These are phyloP conservation scores for Suillus decipiens DNA, from an alignment of 768 basidiomycete species.

Conservation along the genomic window DNA sequence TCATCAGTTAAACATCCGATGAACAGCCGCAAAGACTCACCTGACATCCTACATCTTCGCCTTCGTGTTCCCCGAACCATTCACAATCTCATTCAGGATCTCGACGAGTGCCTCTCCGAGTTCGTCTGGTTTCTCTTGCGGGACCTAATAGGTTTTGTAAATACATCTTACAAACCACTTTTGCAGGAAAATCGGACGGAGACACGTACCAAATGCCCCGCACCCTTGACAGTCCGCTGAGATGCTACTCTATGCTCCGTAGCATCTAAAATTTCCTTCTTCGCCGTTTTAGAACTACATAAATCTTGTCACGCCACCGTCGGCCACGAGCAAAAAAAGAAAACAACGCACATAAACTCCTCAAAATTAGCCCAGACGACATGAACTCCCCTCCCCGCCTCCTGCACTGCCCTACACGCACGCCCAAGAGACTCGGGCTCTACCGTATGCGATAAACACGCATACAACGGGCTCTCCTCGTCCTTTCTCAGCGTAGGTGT, in stretches of 20 bases:
- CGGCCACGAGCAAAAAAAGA: background rate
- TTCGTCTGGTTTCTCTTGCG: constrained; percentile 31
- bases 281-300: constrained; percentile 28
- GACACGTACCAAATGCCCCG: constrained; percentile 32
- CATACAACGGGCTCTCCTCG: constrained; percentile 30
- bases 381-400: constrained; percentile 22
- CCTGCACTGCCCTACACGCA: constrained; percentile 19
- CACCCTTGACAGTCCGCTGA: constrained; percentile 24
- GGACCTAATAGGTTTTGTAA: constrained; percentile 17
- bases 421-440: constrained; percentile 24
- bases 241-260: constrained; percentile 23
- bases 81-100: constrained; percentile 15
- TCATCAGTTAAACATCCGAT: background rate
- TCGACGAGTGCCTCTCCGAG: constrained; percentile 29
- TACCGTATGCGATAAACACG: constrained; percentile 28
- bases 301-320: background rate
- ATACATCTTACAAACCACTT: background rate
- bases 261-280: constrained; percentile 30
- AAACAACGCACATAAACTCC: constrained; percentile 28
- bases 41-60: background rate
- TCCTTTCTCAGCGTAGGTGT: constrained; percentile 30
- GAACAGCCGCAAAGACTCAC: background rate
- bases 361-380: constrained; percentile 33
- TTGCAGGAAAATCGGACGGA: background rate
- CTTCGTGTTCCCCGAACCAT: background rate